A percentile compares a stretch with the other conserved stretches of the same genome.
Conservation (phyloP, 495 filamentous ascomycete genomes). For the Aspergillus sclerotiicarbonarius region DNA sequence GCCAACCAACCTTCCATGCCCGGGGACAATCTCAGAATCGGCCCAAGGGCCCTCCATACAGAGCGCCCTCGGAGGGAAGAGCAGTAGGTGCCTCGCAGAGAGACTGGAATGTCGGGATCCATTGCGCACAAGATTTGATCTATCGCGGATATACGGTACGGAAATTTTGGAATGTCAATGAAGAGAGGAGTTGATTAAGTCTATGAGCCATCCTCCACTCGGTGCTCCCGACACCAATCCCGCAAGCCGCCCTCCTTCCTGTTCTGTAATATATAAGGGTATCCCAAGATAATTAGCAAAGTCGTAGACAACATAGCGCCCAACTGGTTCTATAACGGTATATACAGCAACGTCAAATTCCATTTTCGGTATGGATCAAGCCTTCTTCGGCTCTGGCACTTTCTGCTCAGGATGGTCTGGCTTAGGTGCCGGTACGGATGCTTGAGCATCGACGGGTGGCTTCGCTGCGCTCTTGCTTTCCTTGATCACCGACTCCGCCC, state of each 20-base stretch:
- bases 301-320: not conserved
- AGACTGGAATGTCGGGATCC: not conserved
- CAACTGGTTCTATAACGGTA: constrained; percentile 14
- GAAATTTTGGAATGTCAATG: not conserved
- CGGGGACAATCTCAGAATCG: constrained; percentile 36
- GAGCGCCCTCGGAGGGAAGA: constrained; percentile 51
- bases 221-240: no score
- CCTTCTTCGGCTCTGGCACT: constrained; percentile 11
- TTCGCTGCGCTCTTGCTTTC: constrained; percentile 11
- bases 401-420: not conserved
- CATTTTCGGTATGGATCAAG: not conserved
- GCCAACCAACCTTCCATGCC: constrained; percentile 43
- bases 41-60: constrained; percentile 47
- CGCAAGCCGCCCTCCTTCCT: not conserved
- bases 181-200: constrained; percentile 17
- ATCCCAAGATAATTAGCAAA: constrained; percentile 16
- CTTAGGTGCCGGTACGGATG: not conserved
- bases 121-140: constrained; percentile 2
- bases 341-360: not conserved
- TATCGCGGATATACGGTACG: not conserved
- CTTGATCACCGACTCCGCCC: constrained; percentile 15
- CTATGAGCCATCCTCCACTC: constrained; percentile 3
- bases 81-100: constrained; percentile 46
- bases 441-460: not conserved
- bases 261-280: constrained; percentile 15